A percentile compares a stretch with the other conserved stretches of the same genome.
phyloP scores from a whole-genome alignment of 805 yeast genomes.

The Metschnikowia borealis region DNA sequence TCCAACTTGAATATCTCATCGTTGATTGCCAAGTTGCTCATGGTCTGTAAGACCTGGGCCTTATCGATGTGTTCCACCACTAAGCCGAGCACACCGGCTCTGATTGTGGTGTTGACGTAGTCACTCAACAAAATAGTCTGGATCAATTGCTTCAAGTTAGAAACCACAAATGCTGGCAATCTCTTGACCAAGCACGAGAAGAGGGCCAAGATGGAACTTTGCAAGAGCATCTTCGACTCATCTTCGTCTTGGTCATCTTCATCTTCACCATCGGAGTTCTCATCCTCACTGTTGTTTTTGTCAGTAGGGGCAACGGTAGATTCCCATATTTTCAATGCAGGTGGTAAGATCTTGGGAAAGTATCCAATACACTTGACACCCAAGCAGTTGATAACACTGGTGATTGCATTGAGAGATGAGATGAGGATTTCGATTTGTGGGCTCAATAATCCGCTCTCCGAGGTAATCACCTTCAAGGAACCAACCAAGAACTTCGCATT shows the following conservation, averaged over 20 bases:
- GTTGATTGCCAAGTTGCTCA: constrained; percentile 59
- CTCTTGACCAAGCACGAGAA: constrained; percentile 73
- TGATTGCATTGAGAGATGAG: constrained; percentile 68
- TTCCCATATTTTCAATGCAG: constrained; percentile 59
- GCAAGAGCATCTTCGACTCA: constrained; percentile 42
- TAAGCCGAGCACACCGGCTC: constrained; percentile 58
- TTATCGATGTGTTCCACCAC: constrained; percentile 66
- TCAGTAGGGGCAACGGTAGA: constrained; percentile 19
- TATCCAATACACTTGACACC: constrained; percentile 85
- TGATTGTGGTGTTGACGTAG: constrained; percentile 54
- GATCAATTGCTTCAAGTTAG: constrained; percentile 62
- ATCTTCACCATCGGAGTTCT: constrained; percentile 6
- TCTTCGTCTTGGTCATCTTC: constrained; percentile 21
- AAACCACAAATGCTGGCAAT: constrained; percentile 79
- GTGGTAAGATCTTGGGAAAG: constrained; percentile 81
- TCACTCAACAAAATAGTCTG: constrained; percentile 53
- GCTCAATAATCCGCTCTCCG: constrained; percentile 50
- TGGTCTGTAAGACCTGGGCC: constrained; percentile 55
- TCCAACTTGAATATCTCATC: constrained; percentile 32
- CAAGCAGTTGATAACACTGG: constrained; percentile 62
- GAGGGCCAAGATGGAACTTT: constrained; percentile 66
- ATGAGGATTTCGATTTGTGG: constrained; percentile 60
- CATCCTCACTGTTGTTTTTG: constrained; percentile 25
- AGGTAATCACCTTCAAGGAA: constrained; percentile 47
- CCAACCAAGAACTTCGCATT: constrained; percentile 46